phyloP scores from a whole-genome alignment of 768 basidiomycete species.

The Tricholoma hemisulphureum region DNA sequence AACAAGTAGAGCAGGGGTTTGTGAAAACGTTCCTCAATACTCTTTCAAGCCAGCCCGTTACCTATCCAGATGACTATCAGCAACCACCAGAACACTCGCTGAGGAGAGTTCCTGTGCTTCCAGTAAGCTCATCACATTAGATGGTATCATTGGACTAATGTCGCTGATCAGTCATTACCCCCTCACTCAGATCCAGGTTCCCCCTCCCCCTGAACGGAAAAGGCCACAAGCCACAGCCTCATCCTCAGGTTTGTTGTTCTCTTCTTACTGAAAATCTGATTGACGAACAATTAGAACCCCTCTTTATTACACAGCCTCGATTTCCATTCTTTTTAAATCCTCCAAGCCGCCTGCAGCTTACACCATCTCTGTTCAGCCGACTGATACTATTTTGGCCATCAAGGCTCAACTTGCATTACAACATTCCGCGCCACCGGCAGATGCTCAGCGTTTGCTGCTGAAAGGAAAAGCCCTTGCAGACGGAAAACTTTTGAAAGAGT shows the following conservation, averaged over 20 bases:
- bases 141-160: slow-evolving; percentile 1
- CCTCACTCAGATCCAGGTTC: slow-evolving; percentile 9
- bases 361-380: slow-evolving; percentile 67
- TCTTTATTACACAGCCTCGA: slow-evolving; percentile 34
- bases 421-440: slow-evolving; percentile 70
- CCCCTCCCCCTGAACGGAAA: slow-evolving; percentile 51
- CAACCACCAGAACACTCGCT: slow-evolving; percentile 64
- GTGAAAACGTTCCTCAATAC: slow-evolving; percentile 64
- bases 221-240: slow-evolving; percentile 30
- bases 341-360: slow-evolving; percentile 81
- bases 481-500: slow-evolving; percentile 86
- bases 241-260: slow-evolving; percentile 29
- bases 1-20: slow-evolving; percentile 65
- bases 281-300: neutral
- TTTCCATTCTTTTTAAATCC: slow-evolving; percentile 86
- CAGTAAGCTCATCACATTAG: slow-evolving; percentile 40
- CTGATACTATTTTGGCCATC: slow-evolving; percentile 80
- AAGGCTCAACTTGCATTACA: slow-evolving; percentile 73
- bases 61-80: slow-evolving; percentile 73
- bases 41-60: slow-evolving; percentile 64
- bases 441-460: slow-evolving; percentile 81
- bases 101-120: slow-evolving; percentile 67
- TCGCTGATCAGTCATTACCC: slow-evolving; percentile 4
- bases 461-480: slow-evolving; percentile 95
- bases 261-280: slow-evolving; percentile 5